Percentiles rank a stretch among this genome's conserved stretches.
phyloP scores from a whole-genome alignment of 352 stramenopile genomes.

The Globisporangium solare region DNA sequence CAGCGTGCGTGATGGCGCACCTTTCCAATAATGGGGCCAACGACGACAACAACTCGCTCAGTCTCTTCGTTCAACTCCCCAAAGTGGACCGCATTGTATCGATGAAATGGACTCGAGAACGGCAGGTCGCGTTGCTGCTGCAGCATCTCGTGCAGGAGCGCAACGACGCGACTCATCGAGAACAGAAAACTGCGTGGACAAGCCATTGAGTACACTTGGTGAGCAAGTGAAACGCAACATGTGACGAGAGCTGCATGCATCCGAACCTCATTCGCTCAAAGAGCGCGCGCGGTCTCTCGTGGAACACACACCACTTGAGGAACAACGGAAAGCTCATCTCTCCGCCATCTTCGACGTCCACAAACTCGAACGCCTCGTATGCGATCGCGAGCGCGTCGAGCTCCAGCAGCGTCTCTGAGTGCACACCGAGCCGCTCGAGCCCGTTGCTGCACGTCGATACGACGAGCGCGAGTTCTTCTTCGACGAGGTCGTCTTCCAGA shows the following conservation, averaged over 20 bases:
- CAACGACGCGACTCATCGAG: constrained; percentile 28
- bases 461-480: constrained; percentile 62
- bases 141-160: constrained; percentile 27
- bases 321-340: constrained; percentile 73
- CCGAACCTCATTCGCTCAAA: constrained; percentile 46
- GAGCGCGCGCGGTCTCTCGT: constrained; percentile 50
- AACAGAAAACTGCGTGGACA: constrained; percentile 33
- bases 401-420: constrained; percentile 21
- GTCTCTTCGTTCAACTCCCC: constrained; percentile 4
- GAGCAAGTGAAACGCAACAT: neutral
- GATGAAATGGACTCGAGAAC: constrained; percentile 15
- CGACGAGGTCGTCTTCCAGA: constrained; percentile 68
- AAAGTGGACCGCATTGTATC: constrained; percentile 35
- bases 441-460: constrained; percentile 49
- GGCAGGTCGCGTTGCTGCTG: constrained; percentile 11
- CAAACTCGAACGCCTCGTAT: constrained; percentile 65
- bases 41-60: constrained; percentile 26
- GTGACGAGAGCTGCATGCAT: neutral
- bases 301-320: constrained; percentile 60
- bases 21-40: constrained; percentile 36
- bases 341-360: constrained; percentile 46
- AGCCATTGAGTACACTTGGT: neutral
- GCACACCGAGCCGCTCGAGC: constrained; percentile 31
- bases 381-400: constrained; percentile 51
- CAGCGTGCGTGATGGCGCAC: constrained; percentile 9